Base-by-base conservation (phyloP, 257 asterid species). In the Nicotiana tabacum region DNA sequence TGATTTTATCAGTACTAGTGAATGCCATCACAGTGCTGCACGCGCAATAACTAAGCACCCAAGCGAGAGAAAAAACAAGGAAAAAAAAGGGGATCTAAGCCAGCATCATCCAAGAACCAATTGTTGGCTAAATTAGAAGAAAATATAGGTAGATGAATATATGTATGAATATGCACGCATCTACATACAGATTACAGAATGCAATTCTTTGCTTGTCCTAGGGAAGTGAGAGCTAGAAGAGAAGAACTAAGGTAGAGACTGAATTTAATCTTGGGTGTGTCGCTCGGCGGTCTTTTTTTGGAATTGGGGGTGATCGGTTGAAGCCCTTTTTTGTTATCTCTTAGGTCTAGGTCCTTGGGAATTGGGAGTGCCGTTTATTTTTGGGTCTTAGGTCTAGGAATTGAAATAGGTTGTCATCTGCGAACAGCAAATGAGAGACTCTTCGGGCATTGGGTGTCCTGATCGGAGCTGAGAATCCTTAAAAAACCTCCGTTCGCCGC, bases 101-200 rank as follows among this genome's bases (percentile, higher is more conserved):
- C 79, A 74, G 79, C 79, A 74, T 24, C 37, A 74, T 74, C 79
- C 79, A 48, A 74, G 78, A 74, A 74, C 43, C 78, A 74, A 74
- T 11, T 39, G 39, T 72, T 74, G 61, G 61, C 62, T 48, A 46
- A 24, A 48, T 74, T 48, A 57, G n/a, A 70, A 70, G 78, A 43
- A 70, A 39, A n/a, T 39, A 69, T 39, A 60, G 12, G 13, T 60
- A 6, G 66, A 13, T 21, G 7, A 27, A 27, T 64, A 11, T 48
- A 74, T 74, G 62, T 74, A n/a, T 60, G 30, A 17, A n/a, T 18
- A 58, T 58, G 24, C 62, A 56, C 62, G 62, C 62, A 17, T 56
- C 62, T 70, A 70, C 60, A 43, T 43, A 70, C 60, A 70, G 78
- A 74, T 74, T 74, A 74, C 16, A 74, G 62, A 46, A 24, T 74